A percentile compares a stretch with the other conserved stretches of the same genome.
Evolutionary conservation across 345 rosid genomes (phyloP).

Genomic region (Euphorbia tirucalli): DNA sequence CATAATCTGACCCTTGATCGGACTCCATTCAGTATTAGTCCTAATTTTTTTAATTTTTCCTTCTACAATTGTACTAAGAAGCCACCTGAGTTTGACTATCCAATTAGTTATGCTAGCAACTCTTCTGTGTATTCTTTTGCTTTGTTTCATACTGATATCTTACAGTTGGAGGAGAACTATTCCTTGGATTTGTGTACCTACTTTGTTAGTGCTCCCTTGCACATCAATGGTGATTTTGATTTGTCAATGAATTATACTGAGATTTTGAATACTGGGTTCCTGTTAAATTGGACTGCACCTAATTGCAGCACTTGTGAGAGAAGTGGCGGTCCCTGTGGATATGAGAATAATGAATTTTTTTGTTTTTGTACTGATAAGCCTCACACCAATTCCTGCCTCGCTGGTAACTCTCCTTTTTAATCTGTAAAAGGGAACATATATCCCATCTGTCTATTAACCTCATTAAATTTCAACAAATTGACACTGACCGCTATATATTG

Average conservation of each 20-base stretch:
- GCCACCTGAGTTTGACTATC: no score
- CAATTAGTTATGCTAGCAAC: no score
- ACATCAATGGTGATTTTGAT: no score
- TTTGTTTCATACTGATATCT: no score
- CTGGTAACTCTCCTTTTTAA: conserved; percentile 51
- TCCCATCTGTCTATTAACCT: no score
- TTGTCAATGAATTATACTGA: not conserved
- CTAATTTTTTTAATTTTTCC: conserved; percentile 22
- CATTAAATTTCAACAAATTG: no score
- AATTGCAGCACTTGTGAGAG: conserved; percentile 37
- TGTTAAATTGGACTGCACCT: conserved; percentile 51
- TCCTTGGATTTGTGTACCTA: no score
- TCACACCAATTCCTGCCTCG: conserved; percentile 32
- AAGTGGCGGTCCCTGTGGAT: conserved; percentile 56
- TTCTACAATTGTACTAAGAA: conserved; percentile 60
- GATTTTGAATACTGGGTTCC: conserved; percentile 45
- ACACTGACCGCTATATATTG: no score
- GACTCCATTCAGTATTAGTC: conserved; percentile 42
- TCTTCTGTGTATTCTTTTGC: no score
- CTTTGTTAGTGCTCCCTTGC: no score
- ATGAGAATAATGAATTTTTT: conserved; percentile 29
- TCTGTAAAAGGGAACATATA: no score
- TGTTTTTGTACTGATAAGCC: conserved; percentile 51
- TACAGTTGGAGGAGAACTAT: no score
- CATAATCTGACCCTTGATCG: conserved; percentile 40